Percentiles rank a stretch among this genome's conserved stretches.
These are phyloP conservation scores for Naganishia vaughanmartiniae DNA, from an alignment of 768 basidiomycete species.

Conservation along the genomic window DNA sequence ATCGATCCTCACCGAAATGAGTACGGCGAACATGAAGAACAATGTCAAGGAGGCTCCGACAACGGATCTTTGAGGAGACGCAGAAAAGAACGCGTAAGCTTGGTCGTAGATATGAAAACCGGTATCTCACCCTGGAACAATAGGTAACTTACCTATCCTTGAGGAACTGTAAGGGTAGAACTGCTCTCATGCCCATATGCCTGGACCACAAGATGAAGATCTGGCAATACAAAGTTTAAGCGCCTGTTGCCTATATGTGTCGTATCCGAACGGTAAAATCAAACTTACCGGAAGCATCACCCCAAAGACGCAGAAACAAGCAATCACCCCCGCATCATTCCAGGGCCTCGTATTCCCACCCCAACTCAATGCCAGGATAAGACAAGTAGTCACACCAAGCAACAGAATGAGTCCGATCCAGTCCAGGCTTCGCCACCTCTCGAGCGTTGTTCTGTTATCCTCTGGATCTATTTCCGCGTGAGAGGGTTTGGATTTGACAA, in stretches of 20 bases:
- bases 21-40: constrained; percentile 22
- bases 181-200: constrained; percentile 50
- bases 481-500: constrained; percentile 42
- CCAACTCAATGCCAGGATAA: constrained; percentile 49
- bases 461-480: constrained; percentile 43
- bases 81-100: neutral
- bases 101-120: neutral
- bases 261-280: constrained; percentile 37
- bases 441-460: constrained; percentile 40
- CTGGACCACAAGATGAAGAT: constrained; percentile 53
- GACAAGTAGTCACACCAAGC: constrained; percentile 42
- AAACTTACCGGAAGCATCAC: constrained; percentile 34
- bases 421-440: constrained; percentile 39
- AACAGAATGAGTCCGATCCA: constrained; percentile 40
- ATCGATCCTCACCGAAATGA: constrained; percentile 15
- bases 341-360: constrained; percentile 53
- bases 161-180: constrained; percentile 54
- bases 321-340: constrained; percentile 55
- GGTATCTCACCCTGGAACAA: neutral
- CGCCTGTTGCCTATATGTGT: neutral
- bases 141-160: constrained; percentile 35
- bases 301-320: constrained; percentile 42
- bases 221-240: neutral
- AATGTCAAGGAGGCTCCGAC: constrained; percentile 34
- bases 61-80: constrained; percentile 32